A percentile compares a stretch with the other conserved stretches of the same genome.
Evolutionary conservation across 495 filamentous ascomycete genomes (phyloP).

Genomic region (Penicillium antarcticum): DNA sequence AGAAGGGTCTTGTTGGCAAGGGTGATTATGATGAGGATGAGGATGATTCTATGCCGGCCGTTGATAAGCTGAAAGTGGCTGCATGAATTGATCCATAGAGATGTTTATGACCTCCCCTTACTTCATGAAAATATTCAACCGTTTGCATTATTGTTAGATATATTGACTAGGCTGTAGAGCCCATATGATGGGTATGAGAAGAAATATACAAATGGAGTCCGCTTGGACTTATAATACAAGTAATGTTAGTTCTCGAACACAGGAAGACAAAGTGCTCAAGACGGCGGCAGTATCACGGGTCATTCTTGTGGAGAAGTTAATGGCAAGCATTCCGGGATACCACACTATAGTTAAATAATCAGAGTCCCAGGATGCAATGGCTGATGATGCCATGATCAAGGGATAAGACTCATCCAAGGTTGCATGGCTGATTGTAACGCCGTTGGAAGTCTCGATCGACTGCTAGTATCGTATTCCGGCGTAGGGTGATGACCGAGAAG

Average conservation of each 20-base stretch:
- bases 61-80: constrained; percentile 68
- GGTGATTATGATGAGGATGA: constrained; percentile 68
- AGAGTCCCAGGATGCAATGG: no score
- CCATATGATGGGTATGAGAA: neutral
- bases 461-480: no score
- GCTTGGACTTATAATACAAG: neutral
- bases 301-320: neutral
- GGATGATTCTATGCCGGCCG: constrained; percentile 51
- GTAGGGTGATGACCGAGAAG: no score
- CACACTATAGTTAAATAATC: no score
- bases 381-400: no score
- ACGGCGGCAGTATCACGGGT: neutral
- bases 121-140: constrained; percentile 13
- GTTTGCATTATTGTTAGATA: constrained; percentile 1
- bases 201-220: neutral
- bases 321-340: no score
- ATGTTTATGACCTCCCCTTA: constrained; percentile 13
- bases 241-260: neutral
- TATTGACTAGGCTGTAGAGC: neutral
- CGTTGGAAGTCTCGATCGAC: no score
- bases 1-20: constrained; percentile 73
- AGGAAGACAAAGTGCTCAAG: neutral
- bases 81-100: constrained; percentile 30
- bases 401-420: no score
- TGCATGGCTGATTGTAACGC: no score